Evolutionary conservation across 192 early-diverging fungal genomes (phyloP), one percentile per base, ranked within the genome.

Genomic region (Dissophora globulifera): DNA sequence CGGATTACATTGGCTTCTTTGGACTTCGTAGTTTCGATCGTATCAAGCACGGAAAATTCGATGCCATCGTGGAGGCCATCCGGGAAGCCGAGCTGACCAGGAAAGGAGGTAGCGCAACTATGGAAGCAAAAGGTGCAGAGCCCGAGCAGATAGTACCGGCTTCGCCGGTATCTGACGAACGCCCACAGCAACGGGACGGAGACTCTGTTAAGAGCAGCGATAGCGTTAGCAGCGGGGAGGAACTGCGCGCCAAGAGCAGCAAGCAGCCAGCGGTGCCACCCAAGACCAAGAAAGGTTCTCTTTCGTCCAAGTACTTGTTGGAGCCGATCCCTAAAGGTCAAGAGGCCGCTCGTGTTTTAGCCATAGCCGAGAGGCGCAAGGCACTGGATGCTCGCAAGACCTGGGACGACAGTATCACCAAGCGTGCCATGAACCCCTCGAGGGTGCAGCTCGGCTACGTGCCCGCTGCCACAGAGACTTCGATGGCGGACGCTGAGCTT

Each of bases 1-100:
- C 79, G 22, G 55, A 85, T 8, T 95, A 95, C 69, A 93, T 95
- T 61, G 83, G 83, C 11, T 95, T 95, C 86, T 90, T 84, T 75
- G 86, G 89, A 8, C 84, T 95, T 45, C 85, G 94, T 42, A 92
- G 88, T 52, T 92, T 91, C 57, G 93, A 93, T 68, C 83, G 91
- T 33, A 88, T 95, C 58, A 83, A 81, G 29, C 80, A 76, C 33
- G 72, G 72, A 66, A 76, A 67, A 33, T 76, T 76, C 25, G 72
- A 76, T 49, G 72, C 72, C 11, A 76, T 76, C 23, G 63, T 76
- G 1, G 72, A 76, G 40, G 72, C 72, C 15, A 56, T 76, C 38
- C 60, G 58, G 29, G 72, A 76, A 15, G 72, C 64, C 4, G 72
- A 60, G 41, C 27, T 35, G 45, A 49, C 7, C 45, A 47, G 30